Base-by-base conservation (phyloP, 495 filamentous ascomycete species). In the Aspergillus avenaceus region DNA sequence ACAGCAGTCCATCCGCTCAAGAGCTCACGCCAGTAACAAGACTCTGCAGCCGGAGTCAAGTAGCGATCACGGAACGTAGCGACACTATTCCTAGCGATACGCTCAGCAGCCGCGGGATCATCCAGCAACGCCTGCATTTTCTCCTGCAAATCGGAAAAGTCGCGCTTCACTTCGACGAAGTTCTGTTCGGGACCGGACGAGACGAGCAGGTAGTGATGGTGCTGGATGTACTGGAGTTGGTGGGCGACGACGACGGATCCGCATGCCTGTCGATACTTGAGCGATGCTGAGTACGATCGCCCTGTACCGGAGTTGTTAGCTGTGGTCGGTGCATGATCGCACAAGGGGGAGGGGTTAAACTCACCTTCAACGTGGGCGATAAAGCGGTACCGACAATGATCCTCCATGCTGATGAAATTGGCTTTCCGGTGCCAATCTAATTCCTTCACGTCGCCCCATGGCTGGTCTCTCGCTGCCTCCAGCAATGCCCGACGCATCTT, bases 181-280 rank as follows among this genome's bases (percentile, higher is more conserved):
- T 81, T 84, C 54, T 80, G 74, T 0, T 74, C 52, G 5, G 72
- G 64, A 3, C 78, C 78, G 0, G 58, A 61, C 4, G 58, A 49
- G 3, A 54, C 23, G 11, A 62, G 27, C 13, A 55, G 41, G 12
- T 50, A 42, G n/a, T 59, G 45, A 31, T 62, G 56, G 9, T 52
- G 55, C 40, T 66, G 50, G 18, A 48, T 52, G 41, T 43, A 62
- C 13, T 53, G 49, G 16, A 64, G 50, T 5, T 48, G 41, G 16
- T 66, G 58, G 5, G 64, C 51, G 36, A 82, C 59, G 40, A 78
- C 58, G 16, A 81, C 76, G 19, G 65, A 71, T 37, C 65, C 60
- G 61, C 79, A 82, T 31, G 73, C 71, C 44, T 74, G 76, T 12
- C 74, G 65, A 51, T 77, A 79, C 45, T 73, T 73, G 23, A 73